phyloP scores from a whole-genome alignment of 495 filamentous ascomycete genomes.

The Schizothecium vesticola region DNA sequence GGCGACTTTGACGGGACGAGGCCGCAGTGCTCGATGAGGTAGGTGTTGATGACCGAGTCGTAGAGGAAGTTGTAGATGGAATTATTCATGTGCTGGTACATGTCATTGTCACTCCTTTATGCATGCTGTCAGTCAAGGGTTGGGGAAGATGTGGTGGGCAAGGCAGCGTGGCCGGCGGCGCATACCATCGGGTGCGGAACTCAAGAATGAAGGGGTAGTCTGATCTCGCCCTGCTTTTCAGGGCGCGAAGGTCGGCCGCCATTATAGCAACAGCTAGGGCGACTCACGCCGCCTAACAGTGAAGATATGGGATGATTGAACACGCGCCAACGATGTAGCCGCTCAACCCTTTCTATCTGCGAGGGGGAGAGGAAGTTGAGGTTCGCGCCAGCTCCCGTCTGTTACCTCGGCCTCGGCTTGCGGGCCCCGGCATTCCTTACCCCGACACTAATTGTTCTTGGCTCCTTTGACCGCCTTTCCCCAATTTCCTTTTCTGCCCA shows the following conservation, averaged over 20 bases:
- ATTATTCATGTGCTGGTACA: constrained; percentile 88
- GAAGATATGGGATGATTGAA: background rate
- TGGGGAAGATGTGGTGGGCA: background rate
- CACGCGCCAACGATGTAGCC: background rate
- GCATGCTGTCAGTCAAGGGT: background rate
- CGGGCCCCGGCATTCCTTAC: background rate
- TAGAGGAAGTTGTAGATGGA: constrained; percentile 74
- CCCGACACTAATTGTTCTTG: background rate
- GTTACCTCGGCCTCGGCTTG: background rate
- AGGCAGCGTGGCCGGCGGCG: background rate
- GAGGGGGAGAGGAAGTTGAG: background rate
- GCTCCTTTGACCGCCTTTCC: background rate
- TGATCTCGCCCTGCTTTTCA: constrained; percentile 59
- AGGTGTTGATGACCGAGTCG: constrained; percentile 88
- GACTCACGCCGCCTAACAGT: background rate
- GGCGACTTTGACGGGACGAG: constrained; percentile 63
- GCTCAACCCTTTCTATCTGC: background rate
- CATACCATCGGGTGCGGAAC: constrained; percentile 85
- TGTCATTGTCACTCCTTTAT: constrained; percentile 87
- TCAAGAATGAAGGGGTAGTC: constrained; percentile 79
- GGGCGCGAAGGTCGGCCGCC: constrained; percentile 27
- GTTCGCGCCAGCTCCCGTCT: background rate
- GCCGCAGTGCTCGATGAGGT: constrained; percentile 74
- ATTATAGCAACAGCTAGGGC: constrained; percentile 18
- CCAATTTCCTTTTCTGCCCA: background rate